Base-by-base conservation (phyloP, 768 basidiomycete species). In the Mycena floridula region DNA sequence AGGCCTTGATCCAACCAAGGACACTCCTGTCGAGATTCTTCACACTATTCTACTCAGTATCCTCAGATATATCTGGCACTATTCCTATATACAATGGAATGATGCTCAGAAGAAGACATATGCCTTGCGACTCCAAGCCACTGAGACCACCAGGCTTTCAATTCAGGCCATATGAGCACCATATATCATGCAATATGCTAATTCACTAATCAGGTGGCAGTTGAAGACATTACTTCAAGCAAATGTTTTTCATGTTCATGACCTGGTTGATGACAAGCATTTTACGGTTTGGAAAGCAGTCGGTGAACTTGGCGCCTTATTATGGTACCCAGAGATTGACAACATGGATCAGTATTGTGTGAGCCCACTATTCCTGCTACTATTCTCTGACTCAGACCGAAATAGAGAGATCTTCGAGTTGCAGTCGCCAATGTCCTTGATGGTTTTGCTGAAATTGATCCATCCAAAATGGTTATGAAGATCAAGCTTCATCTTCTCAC, bases 201-300 rank as follows among this genome's bases (percentile, higher is more conserved):
- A n/a, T 61, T 63, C 22, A 51, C n/a, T n/a, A n/a, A n/a, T n/a
- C n/a, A n/a, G n/a, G n/a, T n/a, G n/a, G n/a, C n/a, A n/a, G n/a
- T n/a, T 64, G 41, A 62, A 63, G 40, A 55, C 51, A 2, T 13
- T 66, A 0, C 44, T 45, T 1, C 62, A 66, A 46, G 45, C 51
- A 12, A 48, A 37, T 12, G 39, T 54, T n/a, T 65, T 64, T 30
- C 57, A 61, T 39, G 28, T 64, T 0, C 47, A 59, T 18, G 53
- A 57, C 3, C 48, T 67, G 3, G 50, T 61, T 1, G 46, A 46
- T 0, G 13, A 47, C 0, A 40, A 16, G 2, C 58, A 59, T 3
- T 46, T 63, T 7, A 25, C 50, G 5, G 46, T 37, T 2, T 64
- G 63, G 61, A 42, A 42, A 0, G 26, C 48, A 2, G 49, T 59